phyloP scores from a whole-genome alignment of 441 rosid genomes.

The Mallotus repandus region DNA sequence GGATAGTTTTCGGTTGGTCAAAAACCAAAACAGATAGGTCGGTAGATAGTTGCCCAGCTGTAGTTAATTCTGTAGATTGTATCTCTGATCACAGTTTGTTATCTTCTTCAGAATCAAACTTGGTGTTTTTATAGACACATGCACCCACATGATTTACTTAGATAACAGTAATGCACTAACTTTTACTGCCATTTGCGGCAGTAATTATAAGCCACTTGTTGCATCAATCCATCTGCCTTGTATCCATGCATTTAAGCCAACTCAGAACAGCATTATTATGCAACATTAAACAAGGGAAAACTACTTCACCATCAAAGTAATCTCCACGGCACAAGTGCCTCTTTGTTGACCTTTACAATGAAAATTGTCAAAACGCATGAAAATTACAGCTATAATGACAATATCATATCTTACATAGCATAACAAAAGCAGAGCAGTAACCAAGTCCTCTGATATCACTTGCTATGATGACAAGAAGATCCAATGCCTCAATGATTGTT shows the following conservation, averaged over 20 bases:
- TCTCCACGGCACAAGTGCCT: not conserved
- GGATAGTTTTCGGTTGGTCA: conserved; percentile 49
- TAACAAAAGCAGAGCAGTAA: not conserved
- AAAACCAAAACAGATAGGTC: conserved; percentile 1
- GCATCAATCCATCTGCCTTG: not conserved
- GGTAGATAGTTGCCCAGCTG: not conserved
- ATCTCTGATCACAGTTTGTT: not conserved
- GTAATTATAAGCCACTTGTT: not conserved
- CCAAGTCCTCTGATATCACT: not conserved
- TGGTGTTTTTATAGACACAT: not conserved
- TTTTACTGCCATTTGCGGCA: not conserved
- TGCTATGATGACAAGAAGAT: not conserved
- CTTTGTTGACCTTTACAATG: not conserved
- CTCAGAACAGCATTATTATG: not conserved
- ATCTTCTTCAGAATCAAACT: not conserved
- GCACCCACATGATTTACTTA: not conserved
- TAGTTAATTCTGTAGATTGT: no score
- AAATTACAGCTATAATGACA: not conserved
- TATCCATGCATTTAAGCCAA: not conserved
- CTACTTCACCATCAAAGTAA: not conserved
- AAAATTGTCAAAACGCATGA: not conserved
- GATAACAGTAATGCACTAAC: not conserved
- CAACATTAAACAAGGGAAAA: not conserved
- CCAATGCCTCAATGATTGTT: conserved; percentile 8
- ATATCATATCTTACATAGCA: not conserved